phyloP scores from a whole-genome alignment of 208 protist species.

The Angomonas desouzai region DNA sequence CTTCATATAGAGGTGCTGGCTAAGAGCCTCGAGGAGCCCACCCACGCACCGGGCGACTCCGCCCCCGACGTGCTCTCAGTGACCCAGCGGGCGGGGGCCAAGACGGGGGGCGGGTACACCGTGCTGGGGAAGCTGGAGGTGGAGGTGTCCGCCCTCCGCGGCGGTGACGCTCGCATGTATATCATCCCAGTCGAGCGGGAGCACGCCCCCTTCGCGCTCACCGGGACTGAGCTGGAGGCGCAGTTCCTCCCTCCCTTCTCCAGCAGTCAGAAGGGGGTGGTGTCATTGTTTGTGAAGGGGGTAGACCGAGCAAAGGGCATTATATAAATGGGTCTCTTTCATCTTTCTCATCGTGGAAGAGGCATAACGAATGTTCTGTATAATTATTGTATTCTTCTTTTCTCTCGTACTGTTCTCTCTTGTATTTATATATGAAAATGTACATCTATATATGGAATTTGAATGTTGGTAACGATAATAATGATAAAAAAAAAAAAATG shows the following conservation, averaged over 20 bases:
- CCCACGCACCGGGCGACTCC: background rate
- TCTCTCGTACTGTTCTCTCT: conserved; percentile 5
- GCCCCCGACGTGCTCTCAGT: conserved; percentile 9
- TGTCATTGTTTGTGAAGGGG: conserved; percentile 40
- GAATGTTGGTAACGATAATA: conserved; percentile 6
- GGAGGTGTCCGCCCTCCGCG: background rate
- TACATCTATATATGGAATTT: background rate
- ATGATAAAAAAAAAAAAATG: background rate
- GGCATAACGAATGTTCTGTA: conserved; percentile 6
- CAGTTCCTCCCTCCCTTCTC: conserved; percentile 1
- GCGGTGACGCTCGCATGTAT: conserved; percentile 5
- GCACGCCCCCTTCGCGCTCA: background rate
- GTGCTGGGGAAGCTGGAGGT: conserved; percentile 6
- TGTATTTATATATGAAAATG: background rate
- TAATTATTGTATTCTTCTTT: conserved; percentile 7
- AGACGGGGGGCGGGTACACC: background rate
- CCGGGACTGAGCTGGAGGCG: conserved; percentile 3
- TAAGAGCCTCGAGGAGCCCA: background rate
- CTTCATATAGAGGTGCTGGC: background rate
- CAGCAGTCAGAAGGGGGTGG: conserved; percentile 12
- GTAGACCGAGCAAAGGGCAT: background rate
- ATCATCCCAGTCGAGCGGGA: conserved; percentile 1
- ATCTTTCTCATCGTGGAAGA: background rate
- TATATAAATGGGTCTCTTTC: background rate
- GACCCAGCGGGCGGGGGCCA: conserved; percentile 4